phyloP scores from a whole-genome alignment of 768 basidiomycete species.

The Mycena filopes region DNA sequence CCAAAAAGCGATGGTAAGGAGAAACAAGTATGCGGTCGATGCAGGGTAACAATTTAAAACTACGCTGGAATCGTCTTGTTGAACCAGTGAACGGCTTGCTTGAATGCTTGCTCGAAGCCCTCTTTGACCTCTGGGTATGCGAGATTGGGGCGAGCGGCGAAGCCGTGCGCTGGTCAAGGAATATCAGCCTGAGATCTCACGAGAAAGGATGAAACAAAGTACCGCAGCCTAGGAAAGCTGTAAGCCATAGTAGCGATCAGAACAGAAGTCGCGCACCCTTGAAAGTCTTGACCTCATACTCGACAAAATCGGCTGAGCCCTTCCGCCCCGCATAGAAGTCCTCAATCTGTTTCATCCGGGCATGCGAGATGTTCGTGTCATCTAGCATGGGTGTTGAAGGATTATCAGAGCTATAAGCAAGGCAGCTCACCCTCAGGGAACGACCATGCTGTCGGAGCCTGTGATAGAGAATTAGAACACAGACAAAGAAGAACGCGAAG shows the following conservation, averaged over 20 bases:
- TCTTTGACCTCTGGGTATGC: conserved; percentile 50
- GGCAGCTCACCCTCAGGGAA: conserved; percentile 9
- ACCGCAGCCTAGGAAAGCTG: conserved; percentile 19
- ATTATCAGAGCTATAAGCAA: background rate
- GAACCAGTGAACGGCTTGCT: conserved; percentile 58
- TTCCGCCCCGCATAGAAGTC: conserved; percentile 49
- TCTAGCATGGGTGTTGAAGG: conserved; percentile 11
- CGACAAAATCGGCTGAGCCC: conserved; percentile 48
- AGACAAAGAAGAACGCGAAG: too few species aligned
- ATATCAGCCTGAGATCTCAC: background rate
- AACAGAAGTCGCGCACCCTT: conserved; percentile 45
- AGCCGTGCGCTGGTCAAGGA: conserved; percentile 50
- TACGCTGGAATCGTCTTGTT: conserved; percentile 47
- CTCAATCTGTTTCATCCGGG: conserved; percentile 41
- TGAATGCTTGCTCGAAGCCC: conserved; percentile 53
- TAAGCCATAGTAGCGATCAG: background rate
- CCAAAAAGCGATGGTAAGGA: too few species aligned
- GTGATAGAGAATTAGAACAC: background rate
- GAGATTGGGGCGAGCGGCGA: conserved; percentile 55
- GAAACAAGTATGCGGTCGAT: too few species aligned
- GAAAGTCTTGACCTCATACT: conserved; percentile 58
- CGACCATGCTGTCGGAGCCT: conserved; percentile 30
- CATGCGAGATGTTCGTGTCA: conserved; percentile 24
- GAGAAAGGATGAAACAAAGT: background rate
- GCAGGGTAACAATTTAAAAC: too few species aligned